phyloP scores from a whole-genome alignment of 2,329 filamentous ascomycete genomes.

The Hysterium pulicare region DNA sequence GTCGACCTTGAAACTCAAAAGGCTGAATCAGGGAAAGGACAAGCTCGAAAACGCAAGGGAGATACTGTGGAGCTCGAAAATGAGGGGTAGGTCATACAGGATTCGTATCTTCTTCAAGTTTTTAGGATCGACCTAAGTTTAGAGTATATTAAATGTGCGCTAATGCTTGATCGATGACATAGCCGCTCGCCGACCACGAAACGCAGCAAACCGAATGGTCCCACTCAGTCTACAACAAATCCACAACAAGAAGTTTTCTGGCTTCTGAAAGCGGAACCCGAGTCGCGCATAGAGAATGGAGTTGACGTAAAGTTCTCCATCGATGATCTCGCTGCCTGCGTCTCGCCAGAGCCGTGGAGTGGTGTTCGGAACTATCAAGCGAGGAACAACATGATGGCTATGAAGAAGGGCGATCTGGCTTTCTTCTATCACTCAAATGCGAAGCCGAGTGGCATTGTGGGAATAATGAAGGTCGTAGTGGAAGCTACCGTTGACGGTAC shows the following conservation, averaged over 20 bases:
- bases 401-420: conserved; percentile 86
- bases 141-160: neutral
- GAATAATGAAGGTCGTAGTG: conserved; percentile 82
- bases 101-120: neutral
- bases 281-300: conserved; percentile 80
- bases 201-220: neutral
- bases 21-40: neutral
- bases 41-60: neutral
- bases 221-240: conserved; percentile 12
- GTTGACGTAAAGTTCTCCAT: conserved; percentile 92
- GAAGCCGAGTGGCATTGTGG: conserved; percentile 82
- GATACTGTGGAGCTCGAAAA: neutral
- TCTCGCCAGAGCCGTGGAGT: conserved; percentile 84
- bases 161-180: neutral
- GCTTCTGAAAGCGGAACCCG: conserved; percentile 64
- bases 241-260: conserved; percentile 29
- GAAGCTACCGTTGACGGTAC: conserved; percentile 77
- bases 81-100: neutral
- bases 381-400: conserved; percentile 83
- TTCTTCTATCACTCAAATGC: conserved; percentile 98
- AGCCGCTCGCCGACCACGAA: neutral
- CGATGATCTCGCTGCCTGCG: conserved; percentile 73
- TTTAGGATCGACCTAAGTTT: neutral
- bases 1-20: neutral
- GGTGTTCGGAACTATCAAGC: conserved; percentile 59